phyloP scores from a whole-genome alignment of 2,329 filamentous ascomycete genomes.

The Sclerotinia borealis region DNA sequence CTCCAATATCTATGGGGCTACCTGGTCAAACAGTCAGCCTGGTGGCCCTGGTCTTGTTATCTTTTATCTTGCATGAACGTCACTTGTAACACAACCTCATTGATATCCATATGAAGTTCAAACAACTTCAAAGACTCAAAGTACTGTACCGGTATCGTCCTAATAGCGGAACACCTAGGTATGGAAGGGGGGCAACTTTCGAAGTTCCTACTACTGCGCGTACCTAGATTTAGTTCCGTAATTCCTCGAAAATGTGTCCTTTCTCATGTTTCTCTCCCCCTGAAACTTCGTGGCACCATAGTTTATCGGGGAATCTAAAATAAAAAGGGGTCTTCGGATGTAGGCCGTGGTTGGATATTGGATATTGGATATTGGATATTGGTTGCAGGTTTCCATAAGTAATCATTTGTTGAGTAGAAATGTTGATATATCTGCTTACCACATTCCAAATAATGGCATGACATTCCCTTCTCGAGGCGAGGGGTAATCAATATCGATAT shows the following conservation, averaged over 20 bases:
- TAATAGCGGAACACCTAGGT: too few relatives aligned
- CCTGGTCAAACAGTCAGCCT: not conserved
- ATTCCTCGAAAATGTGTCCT: not conserved
- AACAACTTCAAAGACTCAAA: too few relatives aligned
- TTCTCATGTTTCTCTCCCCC: not conserved
- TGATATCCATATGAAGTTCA: too few relatives aligned
- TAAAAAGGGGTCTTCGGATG: not conserved
- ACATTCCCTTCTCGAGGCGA: not conserved
- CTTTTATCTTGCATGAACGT: not conserved
- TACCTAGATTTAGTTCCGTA: too few relatives aligned
- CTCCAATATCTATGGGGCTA: not conserved
- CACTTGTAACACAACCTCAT: not conserved
- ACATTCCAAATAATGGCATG: not conserved
- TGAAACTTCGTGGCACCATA: constrained; percentile 3
- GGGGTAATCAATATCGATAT: not conserved
- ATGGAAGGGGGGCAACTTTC: too few relatives aligned
- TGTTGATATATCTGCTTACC: not conserved
- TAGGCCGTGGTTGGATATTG: not conserved
- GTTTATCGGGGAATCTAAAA: not conserved
- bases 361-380: too few relatives aligned
- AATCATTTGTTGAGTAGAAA: not conserved
- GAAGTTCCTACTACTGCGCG: too few relatives aligned
- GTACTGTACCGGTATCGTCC: too few relatives aligned
- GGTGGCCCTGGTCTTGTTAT: not conserved
- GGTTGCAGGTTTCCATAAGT: not conserved